Evolutionary conservation across 2,329 filamentous ascomycete genomes (phyloP), one percentile per base, ranked within the genome.

Genomic region (Claviceps citrina): DNA sequence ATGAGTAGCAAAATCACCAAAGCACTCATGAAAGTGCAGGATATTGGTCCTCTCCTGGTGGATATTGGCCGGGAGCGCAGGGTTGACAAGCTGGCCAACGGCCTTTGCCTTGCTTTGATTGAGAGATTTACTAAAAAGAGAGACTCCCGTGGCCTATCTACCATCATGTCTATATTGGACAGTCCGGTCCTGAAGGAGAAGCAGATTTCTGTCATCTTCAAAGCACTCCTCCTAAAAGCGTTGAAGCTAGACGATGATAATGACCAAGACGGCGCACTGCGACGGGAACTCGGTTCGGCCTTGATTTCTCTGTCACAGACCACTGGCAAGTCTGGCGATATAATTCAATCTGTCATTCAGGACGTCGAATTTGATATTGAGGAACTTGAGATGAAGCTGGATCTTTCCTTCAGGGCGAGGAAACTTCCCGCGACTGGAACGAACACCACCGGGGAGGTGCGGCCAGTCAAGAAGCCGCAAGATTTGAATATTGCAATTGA

Each of bases 341-440:
- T 78, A n/a, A 73, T 91, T 42, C 69, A 76, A 44, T 67, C 67
- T n/a, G 71, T 78, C 4, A 70, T 89, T 28, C 66, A 75, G 27
- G 73, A 80, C 31, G 71, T 76, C 7, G 72, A 78, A 10, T 69
- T 85, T 44, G 80, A 91, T 51, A 71, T 91, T 33, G 75, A 84
- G 44, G 71, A 77, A 36, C 62, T 91, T 15, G 83, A 91, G 59
- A 70, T 84, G 61, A 80, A 76, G 48, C 66, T 93, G 16, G 78
- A 84, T 41, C 73, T 79, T 7, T 73, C 77, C 8, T 73, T 87
- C 44, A 72, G 79, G 31, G 70, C 71, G 7, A 64, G 49, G 42
- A 64, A 71, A 33, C 58, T 73, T 15, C 63, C 69, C n/a, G 64
- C 63, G 19, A 62, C 68, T 36, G 68, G 71, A 22, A 71, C 76